Conservation (phyloP, 331 rosid genomes). For the Saraca asoca region DNA sequence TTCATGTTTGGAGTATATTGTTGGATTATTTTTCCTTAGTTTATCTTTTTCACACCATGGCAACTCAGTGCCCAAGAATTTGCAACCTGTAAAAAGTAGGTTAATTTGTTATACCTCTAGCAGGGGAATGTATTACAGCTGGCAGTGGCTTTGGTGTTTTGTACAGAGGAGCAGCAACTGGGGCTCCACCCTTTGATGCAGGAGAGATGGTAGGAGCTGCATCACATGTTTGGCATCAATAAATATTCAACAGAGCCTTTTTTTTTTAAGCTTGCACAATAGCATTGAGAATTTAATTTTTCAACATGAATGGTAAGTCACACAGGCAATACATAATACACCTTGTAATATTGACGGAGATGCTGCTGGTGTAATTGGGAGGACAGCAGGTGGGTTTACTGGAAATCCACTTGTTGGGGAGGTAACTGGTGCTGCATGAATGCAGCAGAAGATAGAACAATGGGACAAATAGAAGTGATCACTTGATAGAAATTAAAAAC, state of each 20-base stretch:
- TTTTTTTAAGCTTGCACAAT: not conserved
- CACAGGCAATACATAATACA: slow-evolving; percentile 21
- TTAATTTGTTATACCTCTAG: slow-evolving; percentile 51
- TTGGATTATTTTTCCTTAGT: not conserved
- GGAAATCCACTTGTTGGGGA: slow-evolving; percentile 51
- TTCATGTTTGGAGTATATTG: slow-evolving; percentile 8
- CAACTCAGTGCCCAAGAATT: slow-evolving; percentile 6
- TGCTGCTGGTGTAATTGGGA: slow-evolving; percentile 43
- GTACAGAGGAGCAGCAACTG: slow-evolving; percentile 55
- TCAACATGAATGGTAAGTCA: slow-evolving; percentile 24
- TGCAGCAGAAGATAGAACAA: slow-evolving; percentile 23
- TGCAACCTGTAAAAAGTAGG: slow-evolving; percentile 26
- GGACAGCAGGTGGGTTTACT: slow-evolving; percentile 42
- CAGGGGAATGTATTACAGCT: slow-evolving; percentile 49
- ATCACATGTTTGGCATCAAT: slow-evolving; percentile 32
- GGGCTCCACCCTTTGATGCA: slow-evolving; percentile 39
- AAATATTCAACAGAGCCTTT: slow-evolving; percentile 25
- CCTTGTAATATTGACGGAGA: slow-evolving; percentile 62
- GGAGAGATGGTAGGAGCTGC: slow-evolving; percentile 64
- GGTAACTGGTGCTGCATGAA: slow-evolving; percentile 44
- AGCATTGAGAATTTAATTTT: slow-evolving; percentile 15
- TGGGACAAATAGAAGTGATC: not conserved
- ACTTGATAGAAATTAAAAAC: not conserved
- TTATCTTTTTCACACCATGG: not conserved
- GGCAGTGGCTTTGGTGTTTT: slow-evolving; percentile 51